phyloP scores from a whole-genome alignment of 2,329 filamentous ascomycete species.

The Aspergillus fischeri region DNA sequence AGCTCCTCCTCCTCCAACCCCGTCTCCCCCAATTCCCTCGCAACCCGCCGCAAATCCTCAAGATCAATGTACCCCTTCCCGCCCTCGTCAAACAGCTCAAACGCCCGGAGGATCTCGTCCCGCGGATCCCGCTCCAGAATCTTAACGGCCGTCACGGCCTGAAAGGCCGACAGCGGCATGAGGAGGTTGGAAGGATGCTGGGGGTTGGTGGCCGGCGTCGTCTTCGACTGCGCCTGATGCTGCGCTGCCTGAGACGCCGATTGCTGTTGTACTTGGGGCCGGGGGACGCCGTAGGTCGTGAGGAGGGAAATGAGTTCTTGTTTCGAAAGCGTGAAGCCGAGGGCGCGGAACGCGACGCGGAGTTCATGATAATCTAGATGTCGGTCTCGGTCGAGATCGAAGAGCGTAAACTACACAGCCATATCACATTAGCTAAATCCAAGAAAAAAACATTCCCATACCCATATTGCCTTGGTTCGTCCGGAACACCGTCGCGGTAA shows the following conservation, averaged over 20 bases:
- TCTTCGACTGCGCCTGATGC: constrained; percentile 38
- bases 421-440: not conserved
- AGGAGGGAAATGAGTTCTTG: constrained; percentile 77
- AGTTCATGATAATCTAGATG: constrained; percentile 98
- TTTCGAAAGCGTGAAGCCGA: constrained; percentile 89
- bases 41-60: constrained; percentile 81
- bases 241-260: constrained; percentile 18
- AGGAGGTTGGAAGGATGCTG: constrained; percentile 63
- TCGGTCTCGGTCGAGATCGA: constrained; percentile 93
- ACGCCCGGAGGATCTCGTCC: constrained; percentile 87
- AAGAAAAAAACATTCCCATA: not conserved
- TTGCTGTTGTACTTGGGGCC: constrained; percentile 50
- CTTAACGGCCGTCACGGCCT: constrained; percentile 71
- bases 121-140: constrained; percentile 79
- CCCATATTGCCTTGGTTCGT: too few relatives aligned
- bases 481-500: too few relatives aligned
- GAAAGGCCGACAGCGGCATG: constrained; percentile 68
- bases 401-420: constrained; percentile 71
- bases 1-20: constrained; percentile 90
- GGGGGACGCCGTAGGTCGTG: constrained; percentile 72
- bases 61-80: constrained; percentile 87
- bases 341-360: constrained; percentile 89
- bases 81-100: constrained; percentile 88
- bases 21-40: constrained; percentile 80
- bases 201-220: constrained; percentile 41